Base-by-base conservation (phyloP, 1,284 basidiomycete species). In the Trichosporon ovoides region DNA sequence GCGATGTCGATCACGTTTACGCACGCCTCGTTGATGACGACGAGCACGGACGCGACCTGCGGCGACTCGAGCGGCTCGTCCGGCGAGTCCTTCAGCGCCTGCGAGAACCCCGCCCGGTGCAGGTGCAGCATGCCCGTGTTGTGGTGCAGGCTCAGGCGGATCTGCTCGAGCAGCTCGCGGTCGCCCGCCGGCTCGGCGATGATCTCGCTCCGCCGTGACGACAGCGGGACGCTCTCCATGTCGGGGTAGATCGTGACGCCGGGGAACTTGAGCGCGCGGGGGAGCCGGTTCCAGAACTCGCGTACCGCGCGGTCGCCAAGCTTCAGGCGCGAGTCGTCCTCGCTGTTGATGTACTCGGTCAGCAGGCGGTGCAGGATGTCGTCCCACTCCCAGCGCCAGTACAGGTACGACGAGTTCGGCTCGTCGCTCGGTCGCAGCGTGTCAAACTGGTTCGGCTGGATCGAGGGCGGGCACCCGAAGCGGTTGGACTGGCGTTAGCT, bases 111-210 rank as follows among this genome's bases (percentile, higher is more conserved):
- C 11, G 43, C 43, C 2, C 43, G 43, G 43, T 48, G 43, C 12
- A 48, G 43, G 24, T 48, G 43, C 24, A 48, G 43, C 43, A 48
- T 48, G 43, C 43, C 43, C 43, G 43, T 48, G 43, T 48, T 48
- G 43, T 48, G 43, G 43, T 48, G 43, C 24, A 48, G 43, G 16
- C 22, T 28, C 11, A 48, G 24, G 22, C 43, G 43, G 43, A 48
- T 48, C 43, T 48, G 43, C 28, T 48, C 43, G 14, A 48, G 43
- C 24, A 48, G 24, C 16, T 22, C 43, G 24, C 43, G 43, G 28
- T 48, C 43, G 14, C 22, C 22, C 43, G 43, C 22, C 14, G 43
- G 43, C 28, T 48, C 43, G 28, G 24, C 24, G 24, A 24, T 22
- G 14, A 48, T 18, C 24, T 48, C 43, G 22, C 14, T 48, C 43